These are phyloP conservation scores for Paecilomyces variotii DNA, from an alignment of 2,329 filamentous ascomycete genomes.

Conservation along the genomic window DNA sequence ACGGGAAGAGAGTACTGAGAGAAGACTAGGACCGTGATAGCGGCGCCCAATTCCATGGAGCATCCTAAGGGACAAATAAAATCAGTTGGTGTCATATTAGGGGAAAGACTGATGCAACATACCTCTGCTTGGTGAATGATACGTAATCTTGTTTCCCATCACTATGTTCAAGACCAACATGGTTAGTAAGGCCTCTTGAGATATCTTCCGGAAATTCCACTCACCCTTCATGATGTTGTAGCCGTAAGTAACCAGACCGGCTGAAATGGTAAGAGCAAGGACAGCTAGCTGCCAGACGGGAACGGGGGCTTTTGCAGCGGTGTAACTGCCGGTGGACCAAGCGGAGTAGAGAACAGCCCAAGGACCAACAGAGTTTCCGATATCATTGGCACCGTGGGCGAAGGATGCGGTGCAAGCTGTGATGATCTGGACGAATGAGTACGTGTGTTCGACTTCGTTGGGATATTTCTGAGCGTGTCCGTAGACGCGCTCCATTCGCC, in stretches of 20 bases:
- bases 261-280: conserved; percentile 53
- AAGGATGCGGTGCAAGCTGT: conserved; percentile 46
- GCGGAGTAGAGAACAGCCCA: conserved; percentile 64
- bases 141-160: conserved; percentile 74
- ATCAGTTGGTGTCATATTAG: conserved; percentile 5
- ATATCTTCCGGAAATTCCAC: conserved; percentile 9
- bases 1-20: conserved; percentile 68
- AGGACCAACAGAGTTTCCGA: conserved; percentile 61
- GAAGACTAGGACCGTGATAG: conserved; percentile 68
- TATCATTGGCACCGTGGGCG: conserved; percentile 67
- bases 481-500: conserved; percentile 58
- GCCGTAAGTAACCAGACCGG: conserved; percentile 65
- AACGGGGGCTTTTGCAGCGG: conserved; percentile 56
- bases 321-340: conserved; percentile 56
- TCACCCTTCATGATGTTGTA: conserved; percentile 78
- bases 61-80: conserved; percentile 27
- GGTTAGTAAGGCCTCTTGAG: no score
- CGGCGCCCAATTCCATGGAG: conserved; percentile 74
- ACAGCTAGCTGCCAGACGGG: conserved; percentile 72
- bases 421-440: conserved; percentile 47
- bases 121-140: conserved; percentile 51
- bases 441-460: conserved; percentile 60
- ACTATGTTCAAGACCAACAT: background rate
- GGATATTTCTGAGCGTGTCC: conserved; percentile 55
- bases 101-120: conserved; percentile 8